These are phyloP conservation scores for Candolleomyces aberdarensis DNA, from an alignment of 768 basidiomycete species.

Conservation along the genomic window DNA sequence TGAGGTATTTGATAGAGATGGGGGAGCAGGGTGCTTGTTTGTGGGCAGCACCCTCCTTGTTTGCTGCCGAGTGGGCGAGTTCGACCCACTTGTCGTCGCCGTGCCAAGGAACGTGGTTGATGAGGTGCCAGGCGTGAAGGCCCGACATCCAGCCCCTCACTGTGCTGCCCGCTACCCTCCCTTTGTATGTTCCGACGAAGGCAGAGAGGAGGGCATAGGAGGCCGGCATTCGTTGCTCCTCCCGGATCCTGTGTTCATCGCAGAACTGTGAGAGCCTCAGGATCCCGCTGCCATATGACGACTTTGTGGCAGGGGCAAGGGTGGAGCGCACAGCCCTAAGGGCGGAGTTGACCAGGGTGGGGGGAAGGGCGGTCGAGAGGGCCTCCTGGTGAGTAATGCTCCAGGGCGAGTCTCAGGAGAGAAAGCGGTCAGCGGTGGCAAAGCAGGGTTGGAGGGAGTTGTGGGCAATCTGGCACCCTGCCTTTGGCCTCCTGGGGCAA, in stretches of 20 bases:
- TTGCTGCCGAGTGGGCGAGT: conserved; percentile 11
- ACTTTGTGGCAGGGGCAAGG: conserved; percentile 17
- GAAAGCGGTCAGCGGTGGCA: conserved; percentile 7
- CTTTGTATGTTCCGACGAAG: conserved; percentile 6
- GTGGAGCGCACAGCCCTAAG: neutral
- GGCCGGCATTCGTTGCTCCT: conserved; percentile 30
- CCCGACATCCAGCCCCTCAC: conserved; percentile 33
- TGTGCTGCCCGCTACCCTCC: conserved; percentile 11
- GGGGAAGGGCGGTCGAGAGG: neutral
- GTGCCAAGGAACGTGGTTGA: conserved; percentile 32
- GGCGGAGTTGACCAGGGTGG: neutral
- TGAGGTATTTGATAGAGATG: conserved; percentile 32
- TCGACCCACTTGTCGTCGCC: conserved; percentile 25
- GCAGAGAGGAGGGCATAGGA: conserved; percentile 23
- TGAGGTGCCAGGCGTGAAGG: conserved; percentile 33
- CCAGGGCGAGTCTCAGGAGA: conserved; percentile 7
- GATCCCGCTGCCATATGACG: conserved; percentile 31
- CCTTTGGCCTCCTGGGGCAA: neutral
- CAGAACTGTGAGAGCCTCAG: conserved; percentile 36
- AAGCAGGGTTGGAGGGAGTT: conserved; percentile 9
- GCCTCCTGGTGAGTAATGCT: conserved; percentile 2
- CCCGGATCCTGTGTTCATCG: conserved; percentile 23
- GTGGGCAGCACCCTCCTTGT: conserved; percentile 18
- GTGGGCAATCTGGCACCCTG: conserved; percentile 7
- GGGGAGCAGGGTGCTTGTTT: conserved; percentile 23